Conservation (phyloP, 2,329 filamentous ascomycete species). For the Botryotinia globosa region DNA sequence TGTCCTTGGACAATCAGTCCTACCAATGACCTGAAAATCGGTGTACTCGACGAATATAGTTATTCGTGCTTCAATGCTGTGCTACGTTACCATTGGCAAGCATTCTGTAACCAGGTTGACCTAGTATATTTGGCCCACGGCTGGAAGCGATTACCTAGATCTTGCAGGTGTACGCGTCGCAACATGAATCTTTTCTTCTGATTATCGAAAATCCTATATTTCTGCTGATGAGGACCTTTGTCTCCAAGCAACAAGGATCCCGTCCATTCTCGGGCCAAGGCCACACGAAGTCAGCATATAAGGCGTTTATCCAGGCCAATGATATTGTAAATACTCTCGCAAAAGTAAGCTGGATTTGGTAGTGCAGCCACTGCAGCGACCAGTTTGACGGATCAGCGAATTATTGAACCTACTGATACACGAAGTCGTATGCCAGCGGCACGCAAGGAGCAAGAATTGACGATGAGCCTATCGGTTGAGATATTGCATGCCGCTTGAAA, state of each 20-base stretch:
- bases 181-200: background rate
- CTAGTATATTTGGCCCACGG: background rate
- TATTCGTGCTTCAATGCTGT: conserved; percentile 2
- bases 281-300: background rate
- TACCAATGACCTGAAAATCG: background rate
- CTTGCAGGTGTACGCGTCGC: background rate
- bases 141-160: background rate
- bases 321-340: background rate
- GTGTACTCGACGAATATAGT: background rate
- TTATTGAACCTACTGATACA: background rate
- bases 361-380: conserved; percentile 2
- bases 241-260: background rate
- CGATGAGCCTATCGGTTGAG: background rate
- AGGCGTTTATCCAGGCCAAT: background rate
- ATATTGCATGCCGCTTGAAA: background rate
- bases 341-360: conserved; percentile 9
- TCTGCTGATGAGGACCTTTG: background rate
- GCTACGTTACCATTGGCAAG: background rate
- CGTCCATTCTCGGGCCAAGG: background rate
- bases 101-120: background rate
- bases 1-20: background rate
- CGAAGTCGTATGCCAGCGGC: background rate
- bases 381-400: background rate
- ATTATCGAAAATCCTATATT: background rate
- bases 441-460: conserved; percentile 1